These are phyloP conservation scores for Vachellia collinsii DNA, from an alignment of 306 rosid species.

Conservation along the genomic window DNA sequence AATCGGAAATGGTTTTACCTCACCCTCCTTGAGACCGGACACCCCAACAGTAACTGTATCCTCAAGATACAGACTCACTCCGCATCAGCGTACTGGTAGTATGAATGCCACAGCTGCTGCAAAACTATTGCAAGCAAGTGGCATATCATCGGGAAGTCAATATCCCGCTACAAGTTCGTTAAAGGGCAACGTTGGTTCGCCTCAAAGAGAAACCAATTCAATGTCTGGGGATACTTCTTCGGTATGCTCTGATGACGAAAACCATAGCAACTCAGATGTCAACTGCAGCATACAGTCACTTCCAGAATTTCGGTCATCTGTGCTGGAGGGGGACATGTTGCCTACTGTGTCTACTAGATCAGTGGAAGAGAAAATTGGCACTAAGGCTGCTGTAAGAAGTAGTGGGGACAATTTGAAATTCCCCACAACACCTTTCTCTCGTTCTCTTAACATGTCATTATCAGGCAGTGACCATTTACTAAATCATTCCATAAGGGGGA, in stretches of 20 bases:
- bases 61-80: conserved; percentile 59
- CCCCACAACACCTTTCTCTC: conserved; percentile 52
- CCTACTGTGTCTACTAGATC: conserved; percentile 55
- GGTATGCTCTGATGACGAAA: conserved; percentile 34
- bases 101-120: conserved; percentile 57
- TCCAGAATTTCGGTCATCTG: conserved; percentile 60
- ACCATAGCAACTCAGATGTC: conserved; percentile 28
- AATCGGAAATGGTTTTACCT: conserved; percentile 39
- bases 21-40: conserved; percentile 67
- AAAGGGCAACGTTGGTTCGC: conserved; percentile 35
- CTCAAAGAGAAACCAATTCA: conserved; percentile 31
- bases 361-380: conserved; percentile 47
- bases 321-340: conserved; percentile 52
- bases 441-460: conserved; percentile 50
- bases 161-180: conserved; percentile 22
- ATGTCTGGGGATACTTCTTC: conserved; percentile 25
- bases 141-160: conserved; percentile 45
- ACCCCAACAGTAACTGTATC: conserved; percentile 56
- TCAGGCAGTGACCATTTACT: conserved; percentile 41
- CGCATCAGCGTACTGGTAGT: conserved; percentile 44
- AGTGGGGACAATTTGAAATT: conserved; percentile 45
- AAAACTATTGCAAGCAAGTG: conserved; percentile 65
- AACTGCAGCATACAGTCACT: conserved; percentile 58
- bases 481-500: conserved; percentile 39
- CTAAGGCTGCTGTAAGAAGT: conserved; percentile 23